Conservation (phyloP, 2,329 filamentous ascomycete species). For the Thermothelomyces thermophilus region DNA sequence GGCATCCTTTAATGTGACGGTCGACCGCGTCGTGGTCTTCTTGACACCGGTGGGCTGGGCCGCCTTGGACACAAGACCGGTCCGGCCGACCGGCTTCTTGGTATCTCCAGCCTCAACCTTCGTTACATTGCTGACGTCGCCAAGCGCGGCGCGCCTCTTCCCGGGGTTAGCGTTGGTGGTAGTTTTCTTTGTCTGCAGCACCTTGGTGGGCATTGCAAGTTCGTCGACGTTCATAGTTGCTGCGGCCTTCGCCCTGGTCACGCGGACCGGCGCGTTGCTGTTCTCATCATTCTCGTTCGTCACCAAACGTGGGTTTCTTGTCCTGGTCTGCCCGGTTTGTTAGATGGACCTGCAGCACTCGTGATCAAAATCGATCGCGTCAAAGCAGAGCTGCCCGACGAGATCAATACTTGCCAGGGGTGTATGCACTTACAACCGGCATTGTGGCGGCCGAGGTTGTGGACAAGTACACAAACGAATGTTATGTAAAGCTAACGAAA, state of each 20-base stretch:
- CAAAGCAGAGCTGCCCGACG: not conserved
- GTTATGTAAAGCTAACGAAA: slow-evolving; percentile 10
- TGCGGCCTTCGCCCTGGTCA: slow-evolving; percentile 89
- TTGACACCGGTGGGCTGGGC: slow-evolving; percentile 75
- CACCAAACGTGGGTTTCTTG: slow-evolving; percentile 67
- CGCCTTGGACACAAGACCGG: slow-evolving; percentile 69
- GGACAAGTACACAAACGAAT: slow-evolving; percentile 18
- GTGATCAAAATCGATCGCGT: not conserved
- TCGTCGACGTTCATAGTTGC: slow-evolving; percentile 64
- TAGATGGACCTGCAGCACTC: slow-evolving; percentile 15
- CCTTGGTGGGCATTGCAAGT: slow-evolving; percentile 48
- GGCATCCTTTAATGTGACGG: slow-evolving; percentile 38
- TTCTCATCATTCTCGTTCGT: slow-evolving; percentile 97
- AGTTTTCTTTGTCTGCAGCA: slow-evolving; percentile 65
- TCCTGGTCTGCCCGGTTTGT: slow-evolving; percentile 50
- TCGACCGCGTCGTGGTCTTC: slow-evolving; percentile 59
- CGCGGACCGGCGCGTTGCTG: slow-evolving; percentile 60
- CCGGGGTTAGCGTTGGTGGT: slow-evolving; percentile 31
- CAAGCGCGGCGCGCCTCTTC: slow-evolving; percentile 77
- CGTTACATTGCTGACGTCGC: slow-evolving; percentile 91
- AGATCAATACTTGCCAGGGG: not conserved
- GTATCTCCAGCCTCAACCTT: slow-evolving; percentile 66
- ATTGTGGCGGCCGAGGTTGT: slow-evolving; percentile 15
- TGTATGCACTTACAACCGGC: slow-evolving; percentile 19
- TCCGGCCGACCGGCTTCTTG: slow-evolving; percentile 67